Percentiles rank a stretch among this genome's conserved stretches.
Evolutionary conservation across 164 flowering plant species (phyloP).

Genomic region (Vitis rupestris): DNA sequence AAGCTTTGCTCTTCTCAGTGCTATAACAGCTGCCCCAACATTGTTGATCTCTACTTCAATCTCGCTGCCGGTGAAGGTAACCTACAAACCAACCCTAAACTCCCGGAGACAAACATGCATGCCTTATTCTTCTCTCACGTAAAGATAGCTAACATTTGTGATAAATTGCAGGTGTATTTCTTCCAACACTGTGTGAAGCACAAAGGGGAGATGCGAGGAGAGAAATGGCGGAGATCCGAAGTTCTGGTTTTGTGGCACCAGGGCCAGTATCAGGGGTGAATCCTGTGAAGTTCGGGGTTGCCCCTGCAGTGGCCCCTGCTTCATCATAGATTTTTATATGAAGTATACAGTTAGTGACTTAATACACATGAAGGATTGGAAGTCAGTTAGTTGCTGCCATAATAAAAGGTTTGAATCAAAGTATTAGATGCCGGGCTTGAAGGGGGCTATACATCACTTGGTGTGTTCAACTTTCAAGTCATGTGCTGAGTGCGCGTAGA

Average conservation of each 20-base stretch:
- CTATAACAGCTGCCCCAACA: slow-evolving; percentile 61
- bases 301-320: slow-evolving; percentile 23
- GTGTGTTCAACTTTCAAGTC: no score
- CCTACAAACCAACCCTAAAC: not conserved
- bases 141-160: not conserved
- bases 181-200: slow-evolving; percentile 59
- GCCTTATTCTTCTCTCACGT: not conserved
- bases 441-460: no score
- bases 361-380: no score
- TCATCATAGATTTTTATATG: not conserved
- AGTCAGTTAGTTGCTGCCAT: no score
- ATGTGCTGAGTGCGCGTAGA: no score
- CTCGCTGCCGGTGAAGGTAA: slow-evolving; percentile 83
- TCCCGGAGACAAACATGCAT: not conserved
- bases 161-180: slow-evolving; percentile 48
- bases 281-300: slow-evolving; percentile 6
- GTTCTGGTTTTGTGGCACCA: slow-evolving; percentile 60
- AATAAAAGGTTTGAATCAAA: no score
- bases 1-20: slow-evolving; percentile 67
- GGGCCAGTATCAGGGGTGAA: slow-evolving; percentile 21
- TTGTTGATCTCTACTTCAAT: slow-evolving; percentile 73
- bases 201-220: slow-evolving; percentile 35
- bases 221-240: slow-evolving; percentile 52
- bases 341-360: no score
- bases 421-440: no score